Percentiles rank a stretch among this genome's conserved stretches.
These are phyloP conservation scores for Ogataea salicorniae DNA, from an alignment of 805 yeast genomes.

Conservation along the genomic window DNA sequence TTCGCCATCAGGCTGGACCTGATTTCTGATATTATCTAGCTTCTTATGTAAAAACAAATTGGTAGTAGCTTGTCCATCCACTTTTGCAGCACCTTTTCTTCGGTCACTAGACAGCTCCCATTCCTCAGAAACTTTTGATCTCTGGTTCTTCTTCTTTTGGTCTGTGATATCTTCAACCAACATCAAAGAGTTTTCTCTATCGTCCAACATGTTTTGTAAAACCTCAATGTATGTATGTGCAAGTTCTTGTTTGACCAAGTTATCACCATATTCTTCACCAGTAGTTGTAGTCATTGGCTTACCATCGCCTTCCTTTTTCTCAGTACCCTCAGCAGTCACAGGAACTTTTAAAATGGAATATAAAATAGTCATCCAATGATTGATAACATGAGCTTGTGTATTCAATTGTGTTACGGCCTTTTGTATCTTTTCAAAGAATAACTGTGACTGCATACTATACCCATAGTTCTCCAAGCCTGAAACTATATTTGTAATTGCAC, in stretches of 20 bases:
- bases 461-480: constrained; percentile 8
- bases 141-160: constrained; percentile 3
- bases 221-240: constrained; percentile 55
- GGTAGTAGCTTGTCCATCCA: not conserved
- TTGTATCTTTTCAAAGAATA: constrained; percentile 24
- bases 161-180: constrained; percentile 23
- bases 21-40: constrained; percentile 28
- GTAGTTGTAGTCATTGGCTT: constrained; percentile 29
- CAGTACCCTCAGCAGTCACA: constrained; percentile 25
- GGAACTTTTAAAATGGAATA: constrained; percentile 41
- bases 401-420: constrained; percentile 37
- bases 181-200: constrained; percentile 35
- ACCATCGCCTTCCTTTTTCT: constrained; percentile 6
- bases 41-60: constrained; percentile 29
- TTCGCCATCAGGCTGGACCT: constrained; percentile 28
- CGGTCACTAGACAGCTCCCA: not conserved
- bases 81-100: not conserved
- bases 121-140: not conserved
- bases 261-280: constrained; percentile 73
- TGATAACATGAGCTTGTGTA: constrained; percentile 45
- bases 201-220: constrained; percentile 42
- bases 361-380: constrained; percentile 46
- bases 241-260: constrained; percentile 70
- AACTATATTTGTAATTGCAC: not conserved
- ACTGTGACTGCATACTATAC: constrained; percentile 14